Base-by-base conservation (phyloP, 2,329 filamentous ascomycete species). In the Colletotrichum gloeosporioides region DNA sequence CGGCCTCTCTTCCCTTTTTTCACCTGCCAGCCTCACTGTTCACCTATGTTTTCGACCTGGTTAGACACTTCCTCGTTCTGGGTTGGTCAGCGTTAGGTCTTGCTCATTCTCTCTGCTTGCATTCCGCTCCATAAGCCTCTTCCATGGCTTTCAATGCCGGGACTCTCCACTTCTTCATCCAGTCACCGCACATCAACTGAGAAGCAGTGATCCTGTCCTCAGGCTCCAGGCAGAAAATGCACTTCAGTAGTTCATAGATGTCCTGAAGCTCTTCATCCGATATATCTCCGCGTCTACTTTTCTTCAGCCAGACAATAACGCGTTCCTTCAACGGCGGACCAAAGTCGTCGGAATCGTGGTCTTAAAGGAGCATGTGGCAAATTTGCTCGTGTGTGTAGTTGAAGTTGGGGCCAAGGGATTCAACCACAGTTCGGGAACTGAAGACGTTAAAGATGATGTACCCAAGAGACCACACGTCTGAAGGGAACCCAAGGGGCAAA, bases 91-190 rank as follows among this genome's bases (percentile, higher is more conserved):
- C 6, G 0, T 4, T 1, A 4, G 15, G 34, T 36, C 15, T 13
- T 36, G 44, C 44, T 8, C 44, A 13, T 49, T 22, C 6, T 49
- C 0, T 49, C 10, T 13, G n/a, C 39, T n/a, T n/a, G n/a, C 16
- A 8, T 49, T 0, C 2, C 44, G 1, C n/a, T 49, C 0, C 15
- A 59, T 16, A 59, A 59, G 15, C 55, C 16, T 59, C 13, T 22
- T 59, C 55, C 55, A 59, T 59, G 4, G 55, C 55, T 29, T 59
- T 29, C 27, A 34, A n/a, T 13, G 59, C 59, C 10, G 59, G 59
- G 6, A 22, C 29, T 18, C 59, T 18, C 59, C 59, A 32, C 31
- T 62, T 62, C 29, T 62, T 62, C 59, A 62, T 62, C 59, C 59
- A 62, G 27, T 29, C 27, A 27, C 25, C 13, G 55, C 3, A 27